Percentiles rank a stretch among this genome's conserved stretches.
Conservation (phyloP, 2,329 filamentous ascomycete species). For the Cladosporium sp. region DNA sequence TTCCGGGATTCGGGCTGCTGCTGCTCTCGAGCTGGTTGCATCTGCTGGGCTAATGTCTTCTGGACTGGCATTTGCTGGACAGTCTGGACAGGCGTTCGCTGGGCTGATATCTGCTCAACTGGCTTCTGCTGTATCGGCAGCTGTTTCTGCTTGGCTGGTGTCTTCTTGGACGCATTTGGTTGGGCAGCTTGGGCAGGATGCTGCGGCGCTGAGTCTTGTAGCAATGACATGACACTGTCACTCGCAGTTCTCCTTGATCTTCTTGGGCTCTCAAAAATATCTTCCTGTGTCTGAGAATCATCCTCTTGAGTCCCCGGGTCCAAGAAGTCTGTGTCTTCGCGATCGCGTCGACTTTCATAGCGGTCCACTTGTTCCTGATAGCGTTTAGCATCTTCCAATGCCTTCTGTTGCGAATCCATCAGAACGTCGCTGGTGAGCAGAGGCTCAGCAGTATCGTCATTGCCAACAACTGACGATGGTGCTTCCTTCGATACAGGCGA, state of each 20-base stretch:
- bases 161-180: neutral
- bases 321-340: neutral
- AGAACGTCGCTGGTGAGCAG: neutral
- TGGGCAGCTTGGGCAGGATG: neutral
- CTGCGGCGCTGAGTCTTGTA: neutral
- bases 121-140: neutral
- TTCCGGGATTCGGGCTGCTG: neutral
- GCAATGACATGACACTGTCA: neutral
- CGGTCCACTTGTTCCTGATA: conserved; percentile 1
- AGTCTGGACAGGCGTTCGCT: neutral
- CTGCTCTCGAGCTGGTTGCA: neutral
- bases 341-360: neutral
- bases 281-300: neutral
- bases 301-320: neutral
- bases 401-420: neutral
- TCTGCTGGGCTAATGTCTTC: neutral
- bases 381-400: neutral
- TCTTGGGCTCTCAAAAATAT: neutral
- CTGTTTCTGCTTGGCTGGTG: neutral
- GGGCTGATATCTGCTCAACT: neutral
- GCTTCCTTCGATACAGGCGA: neutral
- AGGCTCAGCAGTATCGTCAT: neutral
- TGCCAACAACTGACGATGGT: neutral
- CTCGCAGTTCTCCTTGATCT: neutral
- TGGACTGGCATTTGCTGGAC: neutral